Evolutionary conservation across 108 stramenopile species (phyloP), one percentile per base, ranked within the genome.

Genomic region (Nitzschia putrida): DNA sequence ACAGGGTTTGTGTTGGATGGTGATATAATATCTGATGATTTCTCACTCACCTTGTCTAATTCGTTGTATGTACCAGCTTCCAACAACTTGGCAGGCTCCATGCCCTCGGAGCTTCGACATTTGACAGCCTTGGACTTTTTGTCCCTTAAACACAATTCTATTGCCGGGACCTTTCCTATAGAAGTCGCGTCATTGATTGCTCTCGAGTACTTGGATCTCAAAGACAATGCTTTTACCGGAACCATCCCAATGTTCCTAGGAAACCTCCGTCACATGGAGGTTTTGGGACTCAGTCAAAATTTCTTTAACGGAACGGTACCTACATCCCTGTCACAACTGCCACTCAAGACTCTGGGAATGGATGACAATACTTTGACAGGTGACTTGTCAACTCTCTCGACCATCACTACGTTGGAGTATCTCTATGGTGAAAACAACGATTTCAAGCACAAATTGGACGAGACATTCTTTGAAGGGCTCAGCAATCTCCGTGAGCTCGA

Each of bases 61-160:
- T 16, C 8, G 9, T 39, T 8, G 12, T n/a, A 3, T 23, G 16
- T 40, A 3, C 14, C 49, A 77, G 69, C 69, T 16, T 57, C 38
- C 23, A 84, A 83, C 66, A 77, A 82, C 25, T 68, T 87, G 50
- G n/a, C 60, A 67, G 86, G 86, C 8, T 16, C 47, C 10, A 47
- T 87, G 25, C 86, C 86, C 8, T 38, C 53, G 12, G 87, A 88
- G 60, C 42, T 86, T 50, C 43, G 73, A 11, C 67, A 68, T 34
- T 64, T 86, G 56, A 53, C 54, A 9, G 24, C 58, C 7, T 49
- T 86, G 54, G 56, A 74, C 4, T 45, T 77, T 24, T 60, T 85
- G 12, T 50, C 45, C 52, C 44, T 85, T 0, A 72, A 66, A 20
- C 37, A 71, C 14, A 85, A 85, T 56, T 14, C 40, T 5, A 20